phyloP scores from a whole-genome alignment of 1,284 basidiomycete species.

The Termitomyces sp. region DNA sequence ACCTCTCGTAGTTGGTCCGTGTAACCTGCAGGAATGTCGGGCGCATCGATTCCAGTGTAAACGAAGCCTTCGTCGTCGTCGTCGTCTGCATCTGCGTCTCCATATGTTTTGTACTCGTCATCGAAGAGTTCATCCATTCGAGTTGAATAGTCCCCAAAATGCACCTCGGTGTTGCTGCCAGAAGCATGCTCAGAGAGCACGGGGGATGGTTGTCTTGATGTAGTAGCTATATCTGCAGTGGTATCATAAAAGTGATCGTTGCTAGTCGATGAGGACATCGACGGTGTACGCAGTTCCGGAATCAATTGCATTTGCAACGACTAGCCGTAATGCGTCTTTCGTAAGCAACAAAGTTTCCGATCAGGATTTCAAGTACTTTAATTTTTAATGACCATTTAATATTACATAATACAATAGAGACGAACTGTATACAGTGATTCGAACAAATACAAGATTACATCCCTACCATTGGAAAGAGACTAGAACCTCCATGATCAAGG shows the following conservation, averaged over 20 bases:
- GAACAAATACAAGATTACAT: neutral
- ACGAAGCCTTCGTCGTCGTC: slow-evolving; percentile 55
- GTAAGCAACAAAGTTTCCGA: neutral
- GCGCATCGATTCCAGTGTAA: slow-evolving; percentile 66
- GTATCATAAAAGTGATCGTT: neutral
- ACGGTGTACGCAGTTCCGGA: neutral
- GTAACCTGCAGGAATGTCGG: slow-evolving; percentile 42
- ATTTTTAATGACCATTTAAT: neutral
- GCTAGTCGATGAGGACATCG: neutral
- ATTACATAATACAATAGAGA: slow-evolving; percentile 1
- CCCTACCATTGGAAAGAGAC: neutral
- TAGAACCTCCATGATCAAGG: neutral
- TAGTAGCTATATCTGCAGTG: slow-evolving; percentile 4
- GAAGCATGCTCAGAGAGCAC: slow-evolving; percentile 25
- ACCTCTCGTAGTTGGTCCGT: slow-evolving; percentile 68
- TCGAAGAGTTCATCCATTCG: slow-evolving; percentile 71
- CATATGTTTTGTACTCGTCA: slow-evolving; percentile 24
- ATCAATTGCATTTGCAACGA: neutral
- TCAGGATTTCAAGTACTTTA: neutral
- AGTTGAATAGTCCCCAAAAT: slow-evolving; percentile 57
- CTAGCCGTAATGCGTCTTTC: neutral
- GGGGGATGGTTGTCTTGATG: slow-evolving; percentile 16
- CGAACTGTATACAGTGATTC: neutral
- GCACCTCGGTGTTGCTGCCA: slow-evolving; percentile 24
- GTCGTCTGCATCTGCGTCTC: slow-evolving; percentile 37